A percentile compares a stretch with the other conserved stretches of the same genome.
These are phyloP conservation scores for Tremella fuciformis DNA, from an alignment of 768 basidiomycete genomes.

Conservation along the genomic window DNA sequence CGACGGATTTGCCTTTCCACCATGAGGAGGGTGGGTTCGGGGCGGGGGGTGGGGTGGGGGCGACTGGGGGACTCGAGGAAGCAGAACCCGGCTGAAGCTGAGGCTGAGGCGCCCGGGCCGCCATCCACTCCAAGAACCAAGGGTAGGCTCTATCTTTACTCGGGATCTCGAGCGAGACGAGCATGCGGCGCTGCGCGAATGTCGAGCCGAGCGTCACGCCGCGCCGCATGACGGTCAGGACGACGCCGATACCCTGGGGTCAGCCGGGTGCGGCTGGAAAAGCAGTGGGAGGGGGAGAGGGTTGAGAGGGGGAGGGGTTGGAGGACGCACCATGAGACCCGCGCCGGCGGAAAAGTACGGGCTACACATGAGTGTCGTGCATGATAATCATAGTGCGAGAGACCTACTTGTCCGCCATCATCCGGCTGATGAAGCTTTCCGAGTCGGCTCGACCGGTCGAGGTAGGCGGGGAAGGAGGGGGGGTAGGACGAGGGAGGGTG, in stretches of 20 bases:
- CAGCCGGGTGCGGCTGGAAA: not conserved
- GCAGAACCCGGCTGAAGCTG: not conserved
- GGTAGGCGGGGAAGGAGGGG: not conserved
- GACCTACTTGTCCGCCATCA: slow-evolving; percentile 47
- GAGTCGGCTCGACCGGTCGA: slow-evolving; percentile 14
- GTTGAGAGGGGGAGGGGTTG: slow-evolving; percentile 10
- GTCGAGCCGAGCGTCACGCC: slow-evolving; percentile 66
- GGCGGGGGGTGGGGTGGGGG: slow-evolving; percentile 34
- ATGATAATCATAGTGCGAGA: not conserved
- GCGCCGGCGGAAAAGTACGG: slow-evolving; percentile 98
- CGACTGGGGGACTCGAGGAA: not conserved
- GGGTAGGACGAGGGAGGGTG: not conserved
- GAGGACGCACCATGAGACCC: slow-evolving; percentile 76
- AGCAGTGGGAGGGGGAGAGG: not conserved
- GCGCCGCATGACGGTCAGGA: slow-evolving; percentile 70
- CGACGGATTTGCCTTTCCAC: slow-evolving; percentile 35
- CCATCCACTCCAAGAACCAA: slow-evolving; percentile 98
- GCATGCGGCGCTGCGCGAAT: slow-evolving; percentile 79
- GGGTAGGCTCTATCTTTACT: slow-evolving; percentile 92
- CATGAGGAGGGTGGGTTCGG: slow-evolving; percentile 18
- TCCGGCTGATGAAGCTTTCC: slow-evolving; percentile 31
- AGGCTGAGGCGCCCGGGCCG: slow-evolving; percentile 59
- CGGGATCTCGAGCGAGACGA: slow-evolving; percentile 92
- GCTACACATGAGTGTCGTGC: slow-evolving; percentile 54
- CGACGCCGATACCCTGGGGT: slow-evolving; percentile 81